Percentiles rank a stretch among this genome's conserved stretches.
Evolutionary conservation across 1,139 yeast species (phyloP).

Genomic region (Blastobotrys malaysiensis): DNA sequence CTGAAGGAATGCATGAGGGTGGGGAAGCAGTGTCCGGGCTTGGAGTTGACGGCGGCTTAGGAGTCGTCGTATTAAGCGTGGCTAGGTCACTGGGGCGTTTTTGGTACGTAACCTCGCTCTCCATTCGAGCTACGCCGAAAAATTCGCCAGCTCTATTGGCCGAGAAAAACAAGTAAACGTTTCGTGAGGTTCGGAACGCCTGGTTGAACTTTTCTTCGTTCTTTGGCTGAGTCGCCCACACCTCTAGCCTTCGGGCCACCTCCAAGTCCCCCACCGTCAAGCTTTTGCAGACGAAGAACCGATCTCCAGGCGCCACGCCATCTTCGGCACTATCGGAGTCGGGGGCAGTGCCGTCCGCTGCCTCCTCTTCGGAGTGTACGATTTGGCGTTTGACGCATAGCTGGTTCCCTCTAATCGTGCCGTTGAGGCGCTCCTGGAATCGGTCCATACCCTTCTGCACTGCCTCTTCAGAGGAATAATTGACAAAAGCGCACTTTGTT

Average conservation of each 20-base stretch:
- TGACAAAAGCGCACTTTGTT: constrained; percentile 39
- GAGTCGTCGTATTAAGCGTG: background rate
- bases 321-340: constrained; percentile 8
- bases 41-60: background rate
- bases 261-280: constrained; percentile 36
- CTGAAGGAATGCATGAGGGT: constrained; percentile 1
- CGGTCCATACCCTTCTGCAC: constrained; percentile 27
- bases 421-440: constrained; percentile 26
- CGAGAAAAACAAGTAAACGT: constrained; percentile 38
- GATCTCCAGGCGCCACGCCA: constrained; percentile 12
- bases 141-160: constrained; percentile 39
- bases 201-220: constrained; percentile 34
- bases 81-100: background rate
- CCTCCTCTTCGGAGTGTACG: background rate
- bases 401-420: constrained; percentile 29
- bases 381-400: constrained; percentile 28
- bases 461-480: constrained; percentile 29
- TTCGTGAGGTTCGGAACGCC: constrained; percentile 32
- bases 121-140: constrained; percentile 39
- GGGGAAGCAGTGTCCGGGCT: constrained; percentile 2
- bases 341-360: constrained; percentile 1
- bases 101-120: constrained; percentile 13
- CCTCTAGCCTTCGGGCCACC: constrained; percentile 30
- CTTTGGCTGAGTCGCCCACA: constrained; percentile 40
- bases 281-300: constrained; percentile 39